Conservation (phyloP, 495 filamentous ascomycete genomes). For the Penicillium macrosclerotiorum region DNA sequence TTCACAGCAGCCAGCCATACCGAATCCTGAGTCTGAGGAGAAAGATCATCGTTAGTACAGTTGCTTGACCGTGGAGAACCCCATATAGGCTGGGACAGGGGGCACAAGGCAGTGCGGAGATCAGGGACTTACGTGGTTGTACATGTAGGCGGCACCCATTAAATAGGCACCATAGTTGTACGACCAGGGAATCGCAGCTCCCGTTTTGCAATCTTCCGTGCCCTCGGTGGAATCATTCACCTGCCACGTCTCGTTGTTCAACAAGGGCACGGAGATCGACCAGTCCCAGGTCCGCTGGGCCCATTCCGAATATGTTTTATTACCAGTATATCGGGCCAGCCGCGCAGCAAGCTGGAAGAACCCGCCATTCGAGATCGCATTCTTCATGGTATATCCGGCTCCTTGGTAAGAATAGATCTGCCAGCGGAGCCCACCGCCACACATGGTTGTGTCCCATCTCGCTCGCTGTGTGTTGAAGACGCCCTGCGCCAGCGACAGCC, state of each 20-base stretch:
- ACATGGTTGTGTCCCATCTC: slow-evolving; percentile 61
- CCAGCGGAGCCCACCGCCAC: slow-evolving; percentile 78
- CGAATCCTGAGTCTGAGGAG: slow-evolving; percentile 16
- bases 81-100: neutral
- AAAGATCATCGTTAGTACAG: slow-evolving; percentile 18
- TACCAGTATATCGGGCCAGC: slow-evolving; percentile 65
- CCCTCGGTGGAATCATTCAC: slow-evolving; percentile 62
- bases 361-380: slow-evolving; percentile 68
- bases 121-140: slow-evolving; percentile 55
- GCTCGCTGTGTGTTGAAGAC: slow-evolving; percentile 58
- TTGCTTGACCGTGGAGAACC: slow-evolving; percentile 5
- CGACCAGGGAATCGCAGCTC: slow-evolving; percentile 61
- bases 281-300: slow-evolving; percentile 67
- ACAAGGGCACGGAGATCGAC: slow-evolving; percentile 51
- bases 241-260: slow-evolving; percentile 41
- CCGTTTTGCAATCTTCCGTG: slow-evolving; percentile 47
- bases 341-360: slow-evolving; percentile 75
- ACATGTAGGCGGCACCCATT: slow-evolving; percentile 68
- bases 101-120: too few species aligned
- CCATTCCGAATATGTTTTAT: slow-evolving; percentile 68
- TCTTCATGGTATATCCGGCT: slow-evolving; percentile 71
- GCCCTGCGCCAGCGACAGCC: slow-evolving; percentile 52
- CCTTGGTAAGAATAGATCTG: slow-evolving; percentile 73
- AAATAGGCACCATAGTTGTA: slow-evolving; percentile 70
- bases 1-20: slow-evolving; percentile 53